Base-by-base conservation (phyloP, 495 filamentous ascomycete species). In the Daldinia decipiens region DNA sequence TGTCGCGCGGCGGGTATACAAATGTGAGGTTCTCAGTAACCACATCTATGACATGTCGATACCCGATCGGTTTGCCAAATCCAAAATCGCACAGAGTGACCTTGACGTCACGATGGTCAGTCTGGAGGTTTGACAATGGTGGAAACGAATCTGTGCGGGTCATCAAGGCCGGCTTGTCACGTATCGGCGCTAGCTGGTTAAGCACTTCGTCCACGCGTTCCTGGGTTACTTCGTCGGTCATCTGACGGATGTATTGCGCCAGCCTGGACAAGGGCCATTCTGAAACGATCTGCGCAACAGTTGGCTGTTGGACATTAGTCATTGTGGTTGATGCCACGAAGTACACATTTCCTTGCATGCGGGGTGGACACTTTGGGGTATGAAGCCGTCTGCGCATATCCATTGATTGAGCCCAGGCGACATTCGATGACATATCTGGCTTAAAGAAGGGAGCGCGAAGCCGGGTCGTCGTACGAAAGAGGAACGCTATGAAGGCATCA, bases 401-500 rank as follows among this genome's bases (percentile, higher is more conserved):
- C 57, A 82, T 66, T 1, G 77, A 80, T 52, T 84, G 78, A 21
- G 21, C 47, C 71, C 75, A 82, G 32, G 77, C 71, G 7, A 0
- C 67, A 65, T 21, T 15, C 13, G 53, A 36, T 6, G 53, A 32
- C 53, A 36, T 32, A 45, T 77, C 71, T 3, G 70, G 59, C 6
- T 79, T 75, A 68, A 77, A 83, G 4, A 78, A 15, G 0, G 77
- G 66, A 0, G 77, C 74, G 6, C 80, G 79, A 13, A 79, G 68
- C 17, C 56, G 36, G 5, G 56, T 79, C 71, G 12, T 77, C 74
- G 3, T 81, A 29, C 80, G 77, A 75, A 78, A 81, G 13, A 82
- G 63, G 52, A 79, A 80, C 4, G 82, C 81, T 1, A 74, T 71
- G 40, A 78, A 82, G 24, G 82, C 81, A 52, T 83, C 81, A 43